Conservation (phyloP, 1,139 yeast species). For the Kodamaea suecica region DNA sequence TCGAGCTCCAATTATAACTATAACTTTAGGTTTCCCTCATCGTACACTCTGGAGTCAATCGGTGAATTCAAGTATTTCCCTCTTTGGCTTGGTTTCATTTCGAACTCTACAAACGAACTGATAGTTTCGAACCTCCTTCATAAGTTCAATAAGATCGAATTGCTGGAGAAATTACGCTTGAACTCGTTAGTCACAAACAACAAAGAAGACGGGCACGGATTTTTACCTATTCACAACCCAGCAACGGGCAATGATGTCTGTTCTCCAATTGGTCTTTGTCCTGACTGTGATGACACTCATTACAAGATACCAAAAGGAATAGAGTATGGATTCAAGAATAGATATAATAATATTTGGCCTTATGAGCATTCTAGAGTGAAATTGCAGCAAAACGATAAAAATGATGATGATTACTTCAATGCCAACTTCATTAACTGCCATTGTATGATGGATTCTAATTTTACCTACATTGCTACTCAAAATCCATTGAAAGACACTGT, state of each 20-base stretch:
- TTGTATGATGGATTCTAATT: conserved; percentile 16
- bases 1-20: conserved; percentile 27
- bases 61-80: conserved; percentile 33
- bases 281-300: conserved; percentile 39
- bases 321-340: conserved; percentile 43
- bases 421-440: conserved; percentile 35
- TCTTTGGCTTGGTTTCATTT: conserved; percentile 43
- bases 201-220: conserved; percentile 4
- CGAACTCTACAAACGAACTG: conserved; percentile 19
- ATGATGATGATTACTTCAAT: conserved; percentile 40
- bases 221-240: not conserved
- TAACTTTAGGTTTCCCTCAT: conserved; percentile 35
- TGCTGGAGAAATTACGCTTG: conserved; percentile 47
- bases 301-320: conserved; percentile 55
- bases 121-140: conserved; percentile 33
- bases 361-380: conserved; percentile 47
- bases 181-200: conserved; percentile 21
- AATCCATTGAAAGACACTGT: conserved; percentile 40
- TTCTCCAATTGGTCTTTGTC: conserved; percentile 44
- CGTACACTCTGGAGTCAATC: conserved; percentile 16
- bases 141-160: conserved; percentile 49
- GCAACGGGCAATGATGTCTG: conserved; percentile 26
- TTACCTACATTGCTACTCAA: conserved; percentile 43
- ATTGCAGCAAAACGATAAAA: conserved; percentile 18
- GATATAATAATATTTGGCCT: conserved; percentile 47